Base-by-base conservation (phyloP, 768 basidiomycete genomes). In the Leccinum pellstonianum region DNA sequence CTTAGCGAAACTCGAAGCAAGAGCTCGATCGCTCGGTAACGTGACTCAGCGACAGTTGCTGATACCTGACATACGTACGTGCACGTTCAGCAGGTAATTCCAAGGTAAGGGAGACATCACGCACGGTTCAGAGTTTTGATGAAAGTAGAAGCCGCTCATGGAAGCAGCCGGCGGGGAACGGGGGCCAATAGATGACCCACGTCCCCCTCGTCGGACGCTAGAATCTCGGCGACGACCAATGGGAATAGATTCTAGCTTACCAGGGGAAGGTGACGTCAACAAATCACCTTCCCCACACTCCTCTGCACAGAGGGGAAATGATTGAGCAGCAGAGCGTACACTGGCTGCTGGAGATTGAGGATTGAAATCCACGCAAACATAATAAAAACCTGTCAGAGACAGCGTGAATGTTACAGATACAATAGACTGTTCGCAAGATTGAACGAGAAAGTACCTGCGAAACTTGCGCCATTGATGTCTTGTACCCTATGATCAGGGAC, bases 401-500 rank as follows among this genome's bases (percentile, higher is more conserved):
- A 41, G 56, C 19, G 59, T 60, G 9, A 58, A 46, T 59, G 52
- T 59, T 19, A 43, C 17, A 10, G 41, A 43, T 6, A 46, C 43
- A 1, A 11, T 15, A 7, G 19, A 19, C 4, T n/a, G n/a, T 43
- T 43, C n/a, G n/a, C 41, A 8, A 6, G 61, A 56, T 48, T 60
- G 58, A 47, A 47, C 37, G 51, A 49, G 50, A 17, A 78, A 84
- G 71, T 65, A 93, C 93, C 94, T 68, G 95, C 95, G 74, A 95
- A 97, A 71, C 91, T 93, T 21, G 95, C 95, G 48, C 95, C 95
- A 67, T 86, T 93, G 76, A 98, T 96, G 73, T 95, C 93, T 73
- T 91, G 87, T 31, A 96, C 91, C 60, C 87, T 85, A 76, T 95
- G 92, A 73, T 95, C 92, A 3, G 95, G 95, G n/a, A 98, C 91